These are phyloP conservation scores for Paraglomus occultum DNA, from an alignment of 192 early-diverging fungal species.

Conservation along the genomic window DNA sequence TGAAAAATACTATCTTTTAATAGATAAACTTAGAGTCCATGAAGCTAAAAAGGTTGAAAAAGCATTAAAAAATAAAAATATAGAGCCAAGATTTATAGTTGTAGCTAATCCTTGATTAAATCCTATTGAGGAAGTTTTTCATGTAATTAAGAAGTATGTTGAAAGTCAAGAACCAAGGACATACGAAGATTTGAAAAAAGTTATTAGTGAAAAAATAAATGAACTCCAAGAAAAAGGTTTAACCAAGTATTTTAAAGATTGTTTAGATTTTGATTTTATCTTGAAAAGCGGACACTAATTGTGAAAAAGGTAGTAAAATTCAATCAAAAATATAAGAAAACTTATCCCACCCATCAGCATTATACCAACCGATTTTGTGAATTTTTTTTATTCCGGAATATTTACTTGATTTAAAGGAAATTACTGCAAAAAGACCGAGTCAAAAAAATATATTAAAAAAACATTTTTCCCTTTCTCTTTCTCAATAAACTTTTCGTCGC, in stretches of 20 bases:
- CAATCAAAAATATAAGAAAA: no score
- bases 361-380: no score
- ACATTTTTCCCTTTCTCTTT: no score
- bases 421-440: no score
- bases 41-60: background rate
- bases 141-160: conserved; percentile 2
- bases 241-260: conserved; percentile 6
- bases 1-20: conserved; percentile 3
- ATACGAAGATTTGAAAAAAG: background rate
- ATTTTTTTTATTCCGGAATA: no score
- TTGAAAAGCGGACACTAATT: no score
- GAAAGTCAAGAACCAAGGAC: background rate
- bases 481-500: no score
- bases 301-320: no score
- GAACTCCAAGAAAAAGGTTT: background rate
- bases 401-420: no score
- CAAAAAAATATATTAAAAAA: no score
- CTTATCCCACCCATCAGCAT: no score
- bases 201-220: background rate
- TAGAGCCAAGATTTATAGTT: background rate
- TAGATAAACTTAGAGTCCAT: conserved; percentile 9
- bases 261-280: no score
- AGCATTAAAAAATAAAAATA: conserved; percentile 1
- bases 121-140: background rate
- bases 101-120: background rate